Base-by-base conservation (phyloP, 805 yeast genomes). In the Lipomyces sp. region DNA sequence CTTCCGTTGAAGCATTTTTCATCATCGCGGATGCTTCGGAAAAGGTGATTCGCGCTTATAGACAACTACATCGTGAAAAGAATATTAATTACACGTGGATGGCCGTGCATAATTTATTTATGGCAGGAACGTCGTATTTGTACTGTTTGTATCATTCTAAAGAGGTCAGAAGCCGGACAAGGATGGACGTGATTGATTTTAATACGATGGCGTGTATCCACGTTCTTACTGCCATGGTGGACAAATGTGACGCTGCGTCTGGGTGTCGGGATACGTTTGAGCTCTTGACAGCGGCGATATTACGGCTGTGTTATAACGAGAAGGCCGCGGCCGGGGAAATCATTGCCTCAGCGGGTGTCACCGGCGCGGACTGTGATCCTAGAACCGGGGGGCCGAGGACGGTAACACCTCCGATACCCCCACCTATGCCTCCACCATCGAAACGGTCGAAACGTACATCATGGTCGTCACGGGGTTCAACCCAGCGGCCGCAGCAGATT, bases 71-170 rank as follows among this genome's bases (percentile, higher is more conserved):
- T 71, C 76, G 80, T n/a, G 81, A 81, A 35, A 84, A 84, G 72
- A 80, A 85, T 57, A 83, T 92, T 66, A 91, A 91, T 76, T 92
- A 90, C 77, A 90, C 97, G 0, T 92, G 97, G 97, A 93, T 92
- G 1, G 95, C 96, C 0, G 93, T 91, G 2, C 96, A 92, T 76
- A 92, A 91, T 75, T 80, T 91, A 62, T 91, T 91, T 75, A 88
- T 90, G 89, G 93, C 97, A 0, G 96, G 96, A 0, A 89, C 94
- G 34, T 89, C 97, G 0, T 92, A 86, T 72, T 79, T 92, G 55
- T 92, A 90, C 75, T 84, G 92, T 0, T 81, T 91, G 13, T 92
- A 90, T 75, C 89, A 89, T 75, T 85, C 90, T 48, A 81, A 81
- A n/a, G 83, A 82, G 57, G 85, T 84, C 1, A 76, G 88, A 30